phyloP scores from a whole-genome alignment of 768 basidiomycete genomes.

The Russula griseocarnosa region DNA sequence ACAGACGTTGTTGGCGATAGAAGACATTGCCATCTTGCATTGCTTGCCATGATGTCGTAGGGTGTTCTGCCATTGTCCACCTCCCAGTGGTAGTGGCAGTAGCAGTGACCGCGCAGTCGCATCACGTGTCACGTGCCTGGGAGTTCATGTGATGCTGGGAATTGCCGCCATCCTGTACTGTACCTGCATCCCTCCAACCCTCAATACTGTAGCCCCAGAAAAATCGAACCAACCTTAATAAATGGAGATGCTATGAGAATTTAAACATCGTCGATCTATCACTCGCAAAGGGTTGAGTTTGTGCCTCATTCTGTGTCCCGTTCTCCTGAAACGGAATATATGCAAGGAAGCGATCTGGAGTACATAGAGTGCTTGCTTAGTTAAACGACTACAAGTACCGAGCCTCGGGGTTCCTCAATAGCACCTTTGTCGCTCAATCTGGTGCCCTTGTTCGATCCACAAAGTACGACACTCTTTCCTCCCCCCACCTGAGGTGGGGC shows the following conservation, averaged over 20 bases:
- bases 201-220: too few relatives aligned
- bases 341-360: too few relatives aligned
- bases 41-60: conserved; percentile 83
- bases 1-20: conserved; percentile 81
- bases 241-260: conserved; percentile 16
- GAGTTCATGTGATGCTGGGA: too few relatives aligned
- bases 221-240: conserved; percentile 1
- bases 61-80: conserved; percentile 53
- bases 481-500: conserved; percentile 82
- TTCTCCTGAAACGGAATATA: neutral
- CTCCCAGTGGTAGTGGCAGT: too few relatives aligned
- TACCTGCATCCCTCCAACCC: too few relatives aligned
- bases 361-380: too few relatives aligned
- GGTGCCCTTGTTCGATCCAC: conserved; percentile 80
- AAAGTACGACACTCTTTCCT: conserved; percentile 74
- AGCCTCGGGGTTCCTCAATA: conserved; percentile 59
- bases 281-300: neutral
- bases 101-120: too few relatives aligned
- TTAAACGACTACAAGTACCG: too few relatives aligned
- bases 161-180: too few relatives aligned
- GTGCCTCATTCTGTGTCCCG: neutral
- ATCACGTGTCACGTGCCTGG: too few relatives aligned
- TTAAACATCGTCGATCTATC: neutral
- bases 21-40: conserved; percentile 86
- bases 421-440: conserved; percentile 88